Conservation (phyloP, 1,284 basidiomycete genomes). For the Ceratobasidium sp. region DNA sequence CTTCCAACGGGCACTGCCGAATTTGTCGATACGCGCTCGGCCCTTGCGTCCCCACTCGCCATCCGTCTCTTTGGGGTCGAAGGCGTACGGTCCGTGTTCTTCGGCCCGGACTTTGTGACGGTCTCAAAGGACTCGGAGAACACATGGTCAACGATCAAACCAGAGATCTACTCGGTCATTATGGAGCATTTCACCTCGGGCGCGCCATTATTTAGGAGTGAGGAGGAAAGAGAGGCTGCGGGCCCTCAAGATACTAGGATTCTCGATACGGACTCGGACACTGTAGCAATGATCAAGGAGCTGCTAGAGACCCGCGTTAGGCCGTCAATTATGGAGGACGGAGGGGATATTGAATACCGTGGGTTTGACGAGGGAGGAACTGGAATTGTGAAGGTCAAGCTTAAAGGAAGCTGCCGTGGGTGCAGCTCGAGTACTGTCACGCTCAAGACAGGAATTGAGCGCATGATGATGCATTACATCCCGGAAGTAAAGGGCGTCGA, state of each 20-base stretch:
- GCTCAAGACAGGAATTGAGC: slow-evolving; percentile 93
- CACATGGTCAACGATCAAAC: slow-evolving; percentile 91
- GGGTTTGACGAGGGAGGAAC: slow-evolving; percentile 60
- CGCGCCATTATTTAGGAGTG: slow-evolving; percentile 82
- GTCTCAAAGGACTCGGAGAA: slow-evolving; percentile 91
- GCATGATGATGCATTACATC: slow-evolving; percentile 99
- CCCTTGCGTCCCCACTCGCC: slow-evolving; percentile 89
- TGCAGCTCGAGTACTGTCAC: slow-evolving; percentile 95
- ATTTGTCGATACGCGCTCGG: slow-evolving; percentile 88
- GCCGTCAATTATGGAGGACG: slow-evolving; percentile 87
- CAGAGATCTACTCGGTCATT: slow-evolving; percentile 96
- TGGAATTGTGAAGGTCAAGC: slow-evolving; percentile 74
- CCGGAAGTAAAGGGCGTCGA: slow-evolving; percentile 98
- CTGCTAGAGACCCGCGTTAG: slow-evolving; percentile 93
- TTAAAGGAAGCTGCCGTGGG: slow-evolving; percentile 97
- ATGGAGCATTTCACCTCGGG: slow-evolving; percentile 98
- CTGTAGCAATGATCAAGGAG: slow-evolving; percentile 99
- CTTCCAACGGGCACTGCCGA: slow-evolving; percentile 91
- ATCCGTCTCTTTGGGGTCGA: slow-evolving; percentile 93
- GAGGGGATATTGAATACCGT: slow-evolving; percentile 63
- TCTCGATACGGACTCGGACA: slow-evolving; percentile 95
- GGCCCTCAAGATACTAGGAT: slow-evolving; percentile 96
- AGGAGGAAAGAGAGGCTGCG: slow-evolving; percentile 78
- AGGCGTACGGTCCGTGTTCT: slow-evolving; percentile 90
- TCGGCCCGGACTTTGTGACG: slow-evolving; percentile 97